Percentiles rank a stretch among this genome's conserved stretches.
Conservation (phyloP, 345 rosid genomes). For the Aethionema arabicum region DNA sequence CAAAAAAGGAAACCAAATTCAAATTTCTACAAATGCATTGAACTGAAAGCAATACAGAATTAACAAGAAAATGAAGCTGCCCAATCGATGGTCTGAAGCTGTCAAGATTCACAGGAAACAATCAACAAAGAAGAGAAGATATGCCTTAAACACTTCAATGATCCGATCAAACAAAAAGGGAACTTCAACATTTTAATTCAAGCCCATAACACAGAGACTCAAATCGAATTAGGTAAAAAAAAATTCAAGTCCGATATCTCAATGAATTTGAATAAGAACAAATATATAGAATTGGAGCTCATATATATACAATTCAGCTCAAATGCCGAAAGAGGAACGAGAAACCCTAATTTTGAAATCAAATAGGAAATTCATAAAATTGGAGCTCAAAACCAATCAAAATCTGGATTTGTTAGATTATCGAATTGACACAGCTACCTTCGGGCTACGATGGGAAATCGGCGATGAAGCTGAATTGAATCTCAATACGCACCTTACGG, state of each 20-base stretch:
- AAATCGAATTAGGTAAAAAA: conserved; percentile 5
- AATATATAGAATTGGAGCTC: conserved; percentile 10
- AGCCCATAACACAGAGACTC: neutral
- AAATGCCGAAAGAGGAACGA: conserved; percentile 28
- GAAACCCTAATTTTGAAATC: conserved; percentile 37
- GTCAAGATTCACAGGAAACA: neutral
- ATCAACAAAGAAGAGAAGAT: neutral
- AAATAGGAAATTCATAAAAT: conserved; percentile 18
- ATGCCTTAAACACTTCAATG: conserved; percentile 30
- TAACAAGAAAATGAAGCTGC: too few relatives aligned
- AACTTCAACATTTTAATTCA: conserved; percentile 27
- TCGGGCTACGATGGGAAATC: conserved; percentile 28
- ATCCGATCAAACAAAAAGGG: conserved; percentile 15
- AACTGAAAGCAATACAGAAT: too few relatives aligned
- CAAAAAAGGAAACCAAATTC: too few relatives aligned
- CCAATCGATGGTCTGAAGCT: too few relatives aligned
- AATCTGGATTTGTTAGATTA: neutral
- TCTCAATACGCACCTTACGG: conserved; percentile 32
- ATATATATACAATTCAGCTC: conserved; percentile 8
- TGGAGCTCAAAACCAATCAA: conserved; percentile 17
- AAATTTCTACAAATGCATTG: too few relatives aligned
- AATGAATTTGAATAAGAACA: conserved; percentile 20
- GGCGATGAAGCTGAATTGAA: conserved; percentile 28
- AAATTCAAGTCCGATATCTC: neutral
- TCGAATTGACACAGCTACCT: conserved; percentile 31